phyloP scores from a whole-genome alignment of 306 rosid genomes.

The Cyamopsis tetragonoloba region DNA sequence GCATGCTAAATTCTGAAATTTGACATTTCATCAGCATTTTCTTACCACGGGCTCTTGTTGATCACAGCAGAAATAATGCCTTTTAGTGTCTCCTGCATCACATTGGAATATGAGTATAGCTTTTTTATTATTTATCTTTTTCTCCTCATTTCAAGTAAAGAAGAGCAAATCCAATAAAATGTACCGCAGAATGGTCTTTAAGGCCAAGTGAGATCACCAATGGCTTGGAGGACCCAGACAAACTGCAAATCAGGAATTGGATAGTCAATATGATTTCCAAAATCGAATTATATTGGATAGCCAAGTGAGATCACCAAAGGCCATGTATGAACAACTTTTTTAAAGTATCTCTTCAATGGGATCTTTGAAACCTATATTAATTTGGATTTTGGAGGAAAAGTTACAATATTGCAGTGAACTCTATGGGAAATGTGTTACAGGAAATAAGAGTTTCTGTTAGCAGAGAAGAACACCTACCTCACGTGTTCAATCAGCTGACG shows the following conservation, averaged over 20 bases:
- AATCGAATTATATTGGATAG: neutral
- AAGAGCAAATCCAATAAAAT: neutral
- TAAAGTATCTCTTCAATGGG: neutral
- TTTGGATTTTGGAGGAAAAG: neutral
- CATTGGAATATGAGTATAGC: neutral
- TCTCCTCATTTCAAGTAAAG: neutral
- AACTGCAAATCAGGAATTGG: constrained; percentile 45
- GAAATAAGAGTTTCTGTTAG: neutral
- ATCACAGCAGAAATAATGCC: constrained; percentile 68
- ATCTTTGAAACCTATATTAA: neutral
- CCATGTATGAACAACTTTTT: neutral
- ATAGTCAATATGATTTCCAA: constrained; percentile 1
- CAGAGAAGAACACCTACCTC: constrained; percentile 43
- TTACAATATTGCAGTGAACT: neutral
- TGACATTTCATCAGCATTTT: constrained; percentile 9
- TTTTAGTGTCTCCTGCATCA: constrained; percentile 79
- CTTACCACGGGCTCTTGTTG: constrained; percentile 57
- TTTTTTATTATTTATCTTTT: neutral
- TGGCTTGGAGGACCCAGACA: constrained; percentile 54
- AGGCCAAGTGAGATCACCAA: constrained; percentile 90
- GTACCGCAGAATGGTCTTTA: constrained; percentile 80
- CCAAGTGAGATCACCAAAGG: too few species aligned
- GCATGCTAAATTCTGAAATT: neutral
- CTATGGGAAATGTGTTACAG: neutral
- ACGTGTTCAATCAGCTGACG: constrained; percentile 80